Evolutionary conservation across 768 basidiomycete genomes (phyloP), one percentile per base, ranked within the genome.

Genomic region (Suillus brevipes): DNA sequence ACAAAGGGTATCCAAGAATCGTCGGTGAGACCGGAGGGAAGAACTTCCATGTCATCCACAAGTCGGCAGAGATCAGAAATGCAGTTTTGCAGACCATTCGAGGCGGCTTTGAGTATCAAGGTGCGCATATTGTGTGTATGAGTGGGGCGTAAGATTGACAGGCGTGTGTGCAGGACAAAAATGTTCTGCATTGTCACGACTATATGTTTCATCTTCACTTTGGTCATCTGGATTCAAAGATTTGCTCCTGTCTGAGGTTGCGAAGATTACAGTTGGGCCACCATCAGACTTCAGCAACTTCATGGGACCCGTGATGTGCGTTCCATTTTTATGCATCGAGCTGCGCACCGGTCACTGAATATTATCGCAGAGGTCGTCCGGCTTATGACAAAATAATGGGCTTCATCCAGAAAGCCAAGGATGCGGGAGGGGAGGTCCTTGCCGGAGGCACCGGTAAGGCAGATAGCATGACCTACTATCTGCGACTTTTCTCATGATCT

Each of bases 21-120:
- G 96, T 99, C 8, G 97, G 97, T 34, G 97, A 99, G 84, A 99
- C 97, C 9, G 95, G 94, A 36, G 97, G 97, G 64, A 99, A 99
- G 85, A 99, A 99, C 83, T 99, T 96, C 84, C 97, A 99, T 78
- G 68, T 99, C 55, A 82, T 99, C 58, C 97, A 99, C 78, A 81
- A 85, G 62, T 89, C 88, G 16, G 97, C 96, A 43, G 92, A 97
- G 70, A 78, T 97, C 61, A 82, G 82, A 74, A 96, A 95, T 69
- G 94, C 96, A n/a, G 97, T 93, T 59, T 69, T 92, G 56, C 97
- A 99, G 80, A 86, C 83, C 60, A 85, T 99, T 66, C 85, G 97
- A 63, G 92, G 84, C 20, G 95, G 90, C 1, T 99, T 97, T 77
- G 97, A 99, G 78, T 99, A 98, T 77, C 94, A 95, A 82, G 95